Base-by-base conservation (phyloP, 1,284 basidiomycete species). In the Naganishia sp. region DNA sequence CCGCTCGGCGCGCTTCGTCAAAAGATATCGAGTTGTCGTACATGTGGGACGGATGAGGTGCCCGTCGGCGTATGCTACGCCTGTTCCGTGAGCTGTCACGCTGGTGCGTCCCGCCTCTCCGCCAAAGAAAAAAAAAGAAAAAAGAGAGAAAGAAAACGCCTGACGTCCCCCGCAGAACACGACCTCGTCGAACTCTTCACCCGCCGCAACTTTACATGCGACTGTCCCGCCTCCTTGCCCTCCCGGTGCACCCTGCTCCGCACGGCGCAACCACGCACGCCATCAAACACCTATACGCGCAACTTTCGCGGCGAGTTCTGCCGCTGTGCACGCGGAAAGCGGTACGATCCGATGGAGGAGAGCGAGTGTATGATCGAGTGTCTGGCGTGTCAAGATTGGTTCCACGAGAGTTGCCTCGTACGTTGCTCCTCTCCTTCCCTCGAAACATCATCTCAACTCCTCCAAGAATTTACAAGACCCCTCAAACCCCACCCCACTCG, bases 1-100 rank as follows among this genome's bases (percentile, higher is more conserved):
- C 45, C 66, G 10, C 72, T 72, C 39, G 79, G 79, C 1, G 70
- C 72, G 50, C 63, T 80, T 18, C 65, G 76, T 42, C 79, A 80
- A 65, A 66, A 69, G 32, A 72, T 80, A 6, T 80, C 76, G 76
- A 72, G 72, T n/a, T 80, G 79, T 61, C 66, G 76, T 15, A 32
- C 76, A 72, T 78, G 66, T 62, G 74, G 68, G 18, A 47, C 18
- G 31, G 75, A 75, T 31, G 75, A 73, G 46, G 71, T 70, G 9
- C 70, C 72, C 39, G 72, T 73, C 46, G 76, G 76, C 7, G 73
- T 78, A 0, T 80, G 79, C 64, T 79, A 80, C 66, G 77, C 77
- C 10, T 80, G 79, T 69, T 77, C 76, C 3, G 77, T 80, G 41
- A 76, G 74, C 2, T 80, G 79, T 71, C 79, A 80, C 69, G 70